Evolutionary conservation across 1,139 yeast genomes (phyloP).

Genomic region (Saccharomyces hybrid): DNA sequence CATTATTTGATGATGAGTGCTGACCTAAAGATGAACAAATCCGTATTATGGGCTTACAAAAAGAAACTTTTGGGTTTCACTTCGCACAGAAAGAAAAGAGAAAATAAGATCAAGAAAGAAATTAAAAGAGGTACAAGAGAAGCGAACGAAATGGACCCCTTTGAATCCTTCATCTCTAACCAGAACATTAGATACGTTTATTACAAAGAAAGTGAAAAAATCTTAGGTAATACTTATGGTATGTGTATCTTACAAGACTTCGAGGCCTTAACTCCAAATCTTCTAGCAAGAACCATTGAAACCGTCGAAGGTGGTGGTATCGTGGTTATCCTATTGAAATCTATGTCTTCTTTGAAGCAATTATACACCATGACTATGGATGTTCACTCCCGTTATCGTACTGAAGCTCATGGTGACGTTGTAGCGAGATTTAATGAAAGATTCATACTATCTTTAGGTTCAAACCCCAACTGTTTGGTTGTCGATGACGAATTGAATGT

Average conservation of each 20-base stretch:
- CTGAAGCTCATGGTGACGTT: conserved; percentile 95
- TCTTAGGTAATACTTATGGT: conserved; percentile 95
- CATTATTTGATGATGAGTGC: conserved; percentile 96
- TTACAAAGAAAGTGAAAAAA: conserved; percentile 94
- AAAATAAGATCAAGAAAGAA: conserved; percentile 83
- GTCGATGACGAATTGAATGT: conserved; percentile 96
- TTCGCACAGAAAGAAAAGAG: conserved; percentile 92
- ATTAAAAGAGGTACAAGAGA: conserved; percentile 92
- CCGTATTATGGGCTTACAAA: conserved; percentile 97
- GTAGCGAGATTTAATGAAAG: conserved; percentile 96
- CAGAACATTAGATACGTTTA: conserved; percentile 93
- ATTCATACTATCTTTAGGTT: conserved; percentile 78
- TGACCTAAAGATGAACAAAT: conserved; percentile 88
- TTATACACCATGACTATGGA: conserved; percentile 97
- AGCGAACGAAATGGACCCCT: conserved; percentile 91
- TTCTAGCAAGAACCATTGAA: conserved; percentile 92
- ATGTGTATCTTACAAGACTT: conserved; percentile 96
- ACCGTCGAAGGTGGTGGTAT: conserved; percentile 99
- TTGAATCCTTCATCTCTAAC: conserved; percentile 89
- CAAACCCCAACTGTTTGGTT: conserved; percentile 79
- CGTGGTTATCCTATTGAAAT: conserved; percentile 78
- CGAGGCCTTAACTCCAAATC: conserved; percentile 92
- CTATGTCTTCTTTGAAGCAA: conserved; percentile 91
- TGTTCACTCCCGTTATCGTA: conserved; percentile 88
- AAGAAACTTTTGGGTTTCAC: conserved; percentile 88